Conservation (phyloP, 1,284 basidiomycete genomes). For the Boletus semigastroideus region DNA sequence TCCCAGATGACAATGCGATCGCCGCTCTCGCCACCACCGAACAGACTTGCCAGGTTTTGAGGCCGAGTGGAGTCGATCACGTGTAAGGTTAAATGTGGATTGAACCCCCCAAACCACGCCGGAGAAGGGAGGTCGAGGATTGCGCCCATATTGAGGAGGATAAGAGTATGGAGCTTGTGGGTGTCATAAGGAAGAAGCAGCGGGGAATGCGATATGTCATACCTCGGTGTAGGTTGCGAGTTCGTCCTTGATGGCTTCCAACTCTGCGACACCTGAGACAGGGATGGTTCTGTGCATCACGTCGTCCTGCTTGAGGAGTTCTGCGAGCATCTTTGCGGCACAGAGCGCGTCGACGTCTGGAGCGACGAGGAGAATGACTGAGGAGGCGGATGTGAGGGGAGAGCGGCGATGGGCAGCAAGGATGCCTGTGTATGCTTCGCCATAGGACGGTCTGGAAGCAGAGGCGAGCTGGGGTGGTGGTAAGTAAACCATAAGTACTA, state of each 20-base stretch:
- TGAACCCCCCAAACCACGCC: constrained; percentile 75
- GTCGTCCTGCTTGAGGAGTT: constrained; percentile 91
- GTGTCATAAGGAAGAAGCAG: constrained; percentile 3
- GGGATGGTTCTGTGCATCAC: constrained; percentile 90
- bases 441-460: constrained; percentile 63
- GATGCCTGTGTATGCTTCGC: constrained; percentile 79
- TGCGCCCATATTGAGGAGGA: constrained; percentile 92
- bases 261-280: constrained; percentile 82
- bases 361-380: constrained; percentile 82
- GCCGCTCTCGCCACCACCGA: constrained; percentile 68
- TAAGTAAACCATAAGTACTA: constrained; percentile 62
- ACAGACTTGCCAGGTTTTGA: constrained; percentile 88
- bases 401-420: constrained; percentile 72
- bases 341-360: constrained; percentile 91
- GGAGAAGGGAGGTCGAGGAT: constrained; percentile 78
- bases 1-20: constrained; percentile 87
- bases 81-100: constrained; percentile 68
- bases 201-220: constrained; percentile 22
- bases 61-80: constrained; percentile 95
- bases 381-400: constrained; percentile 73
- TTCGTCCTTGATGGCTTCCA: constrained; percentile 68
- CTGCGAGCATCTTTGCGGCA: constrained; percentile 87
- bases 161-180: constrained; percentile 81
- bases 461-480: constrained; percentile 66
- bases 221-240: constrained; percentile 73